Conservation (phyloP, 768 basidiomycete species). For the Tylopilus plumbeoviolaceoides region DNA sequence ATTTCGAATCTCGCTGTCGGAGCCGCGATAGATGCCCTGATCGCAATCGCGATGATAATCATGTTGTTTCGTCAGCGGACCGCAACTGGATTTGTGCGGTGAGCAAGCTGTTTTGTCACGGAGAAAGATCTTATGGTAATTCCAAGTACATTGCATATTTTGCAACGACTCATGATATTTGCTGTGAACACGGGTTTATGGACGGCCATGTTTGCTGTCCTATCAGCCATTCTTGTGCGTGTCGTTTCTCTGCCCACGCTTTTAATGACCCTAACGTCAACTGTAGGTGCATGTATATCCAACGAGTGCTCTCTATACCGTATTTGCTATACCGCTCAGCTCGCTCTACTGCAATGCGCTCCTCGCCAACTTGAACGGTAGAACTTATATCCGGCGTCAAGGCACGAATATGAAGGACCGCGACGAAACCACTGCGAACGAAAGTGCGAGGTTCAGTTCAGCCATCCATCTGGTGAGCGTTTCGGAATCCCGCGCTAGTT, state of each 20-base stretch:
- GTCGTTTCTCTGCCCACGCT: not conserved
- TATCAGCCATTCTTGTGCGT: conserved; percentile 7
- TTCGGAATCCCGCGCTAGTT: not conserved
- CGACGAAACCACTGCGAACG: not conserved
- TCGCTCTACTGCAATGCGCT: conserved; percentile 14
- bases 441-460: not conserved
- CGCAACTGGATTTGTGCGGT: not conserved
- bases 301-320: not conserved
- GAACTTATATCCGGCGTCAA: conserved; percentile 5
- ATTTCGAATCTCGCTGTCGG: not conserved
- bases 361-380: conserved; percentile 15
- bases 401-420: too few relatives aligned
- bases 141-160: conserved; percentile 1
- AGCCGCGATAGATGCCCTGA: conserved; percentile 5
- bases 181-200: conserved; percentile 35
- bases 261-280: not conserved
- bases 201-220: conserved; percentile 40
- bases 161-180: conserved; percentile 13
- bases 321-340: conserved; percentile 3
- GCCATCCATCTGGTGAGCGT: not conserved
- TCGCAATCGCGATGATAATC: conserved; percentile 7
- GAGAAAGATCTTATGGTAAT: not conserved
- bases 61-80: conserved; percentile 4
- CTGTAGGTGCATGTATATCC: not conserved
- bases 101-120: not conserved